Conservation (phyloP, 1,139 yeast genomes). For the Blastobotrys elegans region DNA sequence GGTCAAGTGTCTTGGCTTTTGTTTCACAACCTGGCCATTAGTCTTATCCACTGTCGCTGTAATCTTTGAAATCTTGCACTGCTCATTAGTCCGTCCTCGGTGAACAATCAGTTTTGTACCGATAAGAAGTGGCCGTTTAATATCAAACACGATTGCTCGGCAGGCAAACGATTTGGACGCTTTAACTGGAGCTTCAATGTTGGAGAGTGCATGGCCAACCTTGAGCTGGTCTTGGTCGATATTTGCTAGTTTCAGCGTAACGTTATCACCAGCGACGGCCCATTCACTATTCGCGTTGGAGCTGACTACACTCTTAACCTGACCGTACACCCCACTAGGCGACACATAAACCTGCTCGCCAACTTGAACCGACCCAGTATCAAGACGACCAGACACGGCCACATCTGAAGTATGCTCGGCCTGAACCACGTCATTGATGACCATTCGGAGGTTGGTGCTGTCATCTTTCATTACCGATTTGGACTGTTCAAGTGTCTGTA, state of each 20-base stretch:
- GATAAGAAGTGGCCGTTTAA: constrained; percentile 66
- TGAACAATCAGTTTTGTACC: constrained; percentile 83
- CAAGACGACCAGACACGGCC: constrained; percentile 63
- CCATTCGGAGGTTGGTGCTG: constrained; percentile 37
- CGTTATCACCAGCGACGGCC: constrained; percentile 70
- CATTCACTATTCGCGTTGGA: constrained; percentile 27
- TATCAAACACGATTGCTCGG: constrained; percentile 60
- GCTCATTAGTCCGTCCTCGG: constrained; percentile 73
- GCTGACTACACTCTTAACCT: constrained; percentile 40
- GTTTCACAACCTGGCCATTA: constrained; percentile 43
- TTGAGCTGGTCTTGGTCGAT: constrained; percentile 49
- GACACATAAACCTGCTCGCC: constrained; percentile 65
- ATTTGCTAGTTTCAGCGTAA: constrained; percentile 52
- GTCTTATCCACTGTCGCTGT: constrained; percentile 45
- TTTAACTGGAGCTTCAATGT: constrained; percentile 44
- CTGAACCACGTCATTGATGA: constrained; percentile 38
- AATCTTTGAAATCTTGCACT: constrained; percentile 63
- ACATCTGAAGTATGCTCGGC: constrained; percentile 35
- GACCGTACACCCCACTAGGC: constrained; percentile 44
- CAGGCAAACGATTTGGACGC: constrained; percentile 51
- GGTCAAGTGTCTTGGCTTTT: constrained; percentile 63
- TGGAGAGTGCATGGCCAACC: constrained; percentile 70
- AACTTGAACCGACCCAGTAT: constrained; percentile 68
- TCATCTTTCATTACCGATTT: constrained; percentile 24
- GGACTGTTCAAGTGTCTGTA: constrained; percentile 44